Evolutionary conservation across 2,329 filamentous ascomycete genomes (phyloP).

Genomic region (Geosmithia flava): DNA sequence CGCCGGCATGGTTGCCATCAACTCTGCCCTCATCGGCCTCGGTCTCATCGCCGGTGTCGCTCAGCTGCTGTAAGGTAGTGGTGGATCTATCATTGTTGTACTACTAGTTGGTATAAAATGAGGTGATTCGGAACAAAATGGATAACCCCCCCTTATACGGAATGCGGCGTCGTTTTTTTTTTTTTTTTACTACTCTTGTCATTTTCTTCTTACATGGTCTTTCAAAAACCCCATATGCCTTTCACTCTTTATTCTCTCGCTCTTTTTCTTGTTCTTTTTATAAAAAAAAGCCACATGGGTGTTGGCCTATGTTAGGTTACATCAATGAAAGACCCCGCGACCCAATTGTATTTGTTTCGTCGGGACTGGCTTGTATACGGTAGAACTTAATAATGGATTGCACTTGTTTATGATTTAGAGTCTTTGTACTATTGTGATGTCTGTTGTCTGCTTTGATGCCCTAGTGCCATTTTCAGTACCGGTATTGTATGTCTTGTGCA

Average conservation of each 20-base stretch:
- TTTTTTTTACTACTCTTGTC: too few relatives aligned
- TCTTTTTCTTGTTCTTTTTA: slow-evolving; percentile 19
- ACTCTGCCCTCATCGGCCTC: slow-evolving; percentile 32
- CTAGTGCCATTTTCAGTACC: too few relatives aligned
- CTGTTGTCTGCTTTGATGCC: neutral
- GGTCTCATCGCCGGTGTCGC: slow-evolving; percentile 33
- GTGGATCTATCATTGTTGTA: neutral
- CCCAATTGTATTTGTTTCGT: neutral
- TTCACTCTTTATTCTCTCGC: slow-evolving; percentile 15
- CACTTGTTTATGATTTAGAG: slow-evolving; percentile 9
- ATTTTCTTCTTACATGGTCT: neutral
- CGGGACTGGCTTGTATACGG: slow-evolving; percentile 15
- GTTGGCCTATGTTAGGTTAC: slow-evolving; percentile 5
- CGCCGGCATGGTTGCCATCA: slow-evolving; percentile 30
- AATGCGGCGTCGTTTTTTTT: neutral
- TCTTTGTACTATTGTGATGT: neutral
- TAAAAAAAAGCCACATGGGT: slow-evolving; percentile 15
- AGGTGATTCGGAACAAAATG: slow-evolving; percentile 6
- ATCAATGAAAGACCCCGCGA: neutral
- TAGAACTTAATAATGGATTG: slow-evolving; percentile 33
- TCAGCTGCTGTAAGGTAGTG: slow-evolving; percentile 35
- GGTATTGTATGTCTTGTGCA: too few relatives aligned
- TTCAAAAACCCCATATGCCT: slow-evolving; percentile 11
- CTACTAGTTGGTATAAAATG: neutral
- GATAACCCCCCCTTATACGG: slow-evolving; percentile 18